Evolutionary conservation across 2,329 filamentous ascomycete genomes (phyloP), one percentile per base, ranked within the genome.

Genomic region (Cylindrodendrum hubeiense): DNA sequence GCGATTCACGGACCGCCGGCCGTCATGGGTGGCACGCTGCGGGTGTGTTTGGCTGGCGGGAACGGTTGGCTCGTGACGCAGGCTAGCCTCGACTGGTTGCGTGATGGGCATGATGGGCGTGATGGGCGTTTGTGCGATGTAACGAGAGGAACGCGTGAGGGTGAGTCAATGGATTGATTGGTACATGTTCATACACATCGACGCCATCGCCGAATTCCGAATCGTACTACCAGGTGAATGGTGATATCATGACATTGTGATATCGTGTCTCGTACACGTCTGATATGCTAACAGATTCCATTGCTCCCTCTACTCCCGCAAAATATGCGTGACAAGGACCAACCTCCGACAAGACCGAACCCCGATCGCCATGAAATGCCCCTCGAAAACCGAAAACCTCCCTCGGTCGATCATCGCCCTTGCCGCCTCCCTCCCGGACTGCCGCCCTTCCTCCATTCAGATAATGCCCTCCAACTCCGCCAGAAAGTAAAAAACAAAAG

Each of bases 381-480:
- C 47, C n/a, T 13, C 26, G n/a, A 2, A 39, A 5, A n/a, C n/a
- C n/a, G 37, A n/a, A n/a, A 39, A 37, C 41, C 19, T 43, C 41
- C 19, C 7, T 22, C 9, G 41, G n/a, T 39, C 37, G n/a, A 39
- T 8, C 15, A 39, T 39, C 37, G 15, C 47, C 28, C 9, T 22
- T 30, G 24, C n/a, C n/a, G n/a, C n/a, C n/a, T n/a, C n/a, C n/a
- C n/a, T n/a, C n/a, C n/a, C n/a, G n/a, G n/a, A n/a, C n/a, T n/a
- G n/a, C n/a, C n/a, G n/a, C 43, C 65, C 60, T 58, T 24, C 21
- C 49, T 34, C 39, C 49, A 55, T 56, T 55, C 49, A 51, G 28
- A 30, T 9, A 51, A 41, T 24, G n/a, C 46, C 30, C 53, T 39
- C 53, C 61, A 74, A 71, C 63, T 71, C 71, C 70, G 67, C 60